Evolutionary conservation across 106 monocot genomes (phyloP).

Genomic region (Iris macrosiphon): DNA sequence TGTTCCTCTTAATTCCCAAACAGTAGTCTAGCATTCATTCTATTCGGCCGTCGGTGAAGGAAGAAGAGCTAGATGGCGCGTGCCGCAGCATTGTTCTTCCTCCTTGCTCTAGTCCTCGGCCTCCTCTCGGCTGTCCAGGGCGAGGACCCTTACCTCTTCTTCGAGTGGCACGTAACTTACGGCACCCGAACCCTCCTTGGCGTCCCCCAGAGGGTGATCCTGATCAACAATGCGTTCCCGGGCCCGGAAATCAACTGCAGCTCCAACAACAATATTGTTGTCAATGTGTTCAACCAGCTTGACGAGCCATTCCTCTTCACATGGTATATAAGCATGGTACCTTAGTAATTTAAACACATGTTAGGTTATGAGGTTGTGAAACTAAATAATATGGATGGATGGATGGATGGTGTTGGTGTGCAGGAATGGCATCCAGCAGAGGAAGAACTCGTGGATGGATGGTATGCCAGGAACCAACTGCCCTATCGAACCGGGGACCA

Average conservation of each 20-base stretch:
- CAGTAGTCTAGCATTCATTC: no score
- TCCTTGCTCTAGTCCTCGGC: conserved; percentile 3
- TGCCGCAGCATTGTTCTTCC: neutral
- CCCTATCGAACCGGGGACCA: conserved; percentile 35
- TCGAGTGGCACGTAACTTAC: conserved; percentile 54
- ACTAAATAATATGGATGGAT: no score
- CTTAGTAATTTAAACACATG: no score
- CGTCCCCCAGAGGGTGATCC: conserved; percentile 40
- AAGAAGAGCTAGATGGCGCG: no score
- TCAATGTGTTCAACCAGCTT: conserved; percentile 70
- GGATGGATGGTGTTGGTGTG: no score
- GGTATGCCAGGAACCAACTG: conserved; percentile 44
- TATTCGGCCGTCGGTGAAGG: no score
- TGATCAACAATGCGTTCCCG: conserved; percentile 56
- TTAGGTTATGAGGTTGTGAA: no score
- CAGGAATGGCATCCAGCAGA: conserved; percentile 53
- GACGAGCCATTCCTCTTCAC: conserved; percentile 46
- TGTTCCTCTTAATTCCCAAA: no score
- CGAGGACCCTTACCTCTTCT: conserved; percentile 57
- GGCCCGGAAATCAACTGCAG: conserved; percentile 71
- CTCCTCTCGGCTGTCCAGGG: conserved; percentile 1
- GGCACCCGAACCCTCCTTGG: conserved; percentile 33
- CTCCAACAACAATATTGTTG: conserved; percentile 70
- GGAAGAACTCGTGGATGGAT: conserved; percentile 58
- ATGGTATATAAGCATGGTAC: no score